Base-by-base conservation (phyloP, 1,139 yeast genomes). In the Suhomyces maxii region DNA sequence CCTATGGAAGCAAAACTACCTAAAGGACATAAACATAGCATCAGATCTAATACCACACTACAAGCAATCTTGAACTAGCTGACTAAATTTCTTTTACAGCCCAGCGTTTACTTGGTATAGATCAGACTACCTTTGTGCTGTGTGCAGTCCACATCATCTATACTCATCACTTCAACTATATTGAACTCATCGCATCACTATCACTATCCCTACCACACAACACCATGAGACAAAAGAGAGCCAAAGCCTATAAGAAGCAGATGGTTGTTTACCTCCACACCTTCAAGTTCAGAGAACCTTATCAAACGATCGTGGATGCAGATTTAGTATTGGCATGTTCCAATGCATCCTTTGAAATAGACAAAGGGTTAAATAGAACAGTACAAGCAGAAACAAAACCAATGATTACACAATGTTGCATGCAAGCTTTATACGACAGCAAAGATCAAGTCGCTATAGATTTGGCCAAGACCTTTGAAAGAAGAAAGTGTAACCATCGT, bases 321-420 rank as follows among this genome's bases (percentile, higher is more conserved):
- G 89, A 85, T 55, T 68, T 91, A 23, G 80, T 93, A 6, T 65
- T 81, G 39, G 83, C 81, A 41, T 82, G 93, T 45, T 79, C 79
- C 47, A 74, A 78, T 49, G 78, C 88, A 23, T 83, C 85, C 44
- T 88, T 80, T 62, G 91, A 91, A 62, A 67, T 93, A 26, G 73
- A 71, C 13, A 87, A 86, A 60, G 96, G 95, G n/a, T 69, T 93
- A 36, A 74, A 80, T 47, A 74, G 95, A 52, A 89, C 97, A 0
- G 72, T 91, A 8, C 98, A 91, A 63, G 89, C 85, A 7, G 91
- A 87, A 59, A 80, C 85, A 39, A 93, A 93, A 61, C 89, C 90
- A n/a, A 82, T 93, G 95, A 87, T 95, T 44, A 89, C 99, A 1
- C 99, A 93, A 67, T 95, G 99, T 61, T 88, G 96, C 58, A 89